phyloP scores from a whole-genome alignment of 2,329 filamentous ascomycete genomes.

The Clonostachys solani region DNA sequence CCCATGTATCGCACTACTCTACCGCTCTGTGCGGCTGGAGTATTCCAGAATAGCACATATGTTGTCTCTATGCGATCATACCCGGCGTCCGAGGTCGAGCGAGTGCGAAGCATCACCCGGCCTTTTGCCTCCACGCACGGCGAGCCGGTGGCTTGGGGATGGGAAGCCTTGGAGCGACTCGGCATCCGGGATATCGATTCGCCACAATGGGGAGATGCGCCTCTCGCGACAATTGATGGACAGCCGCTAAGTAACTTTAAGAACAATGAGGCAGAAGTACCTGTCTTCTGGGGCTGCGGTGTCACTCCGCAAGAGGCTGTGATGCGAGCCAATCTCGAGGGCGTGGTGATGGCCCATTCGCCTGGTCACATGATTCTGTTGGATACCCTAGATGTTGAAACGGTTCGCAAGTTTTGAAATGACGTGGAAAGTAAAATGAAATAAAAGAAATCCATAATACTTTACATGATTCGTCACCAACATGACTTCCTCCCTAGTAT shows the following conservation, averaged over 20 bases:
- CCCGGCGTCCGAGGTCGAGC: conserved; percentile 38
- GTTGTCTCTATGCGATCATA: conserved; percentile 65
- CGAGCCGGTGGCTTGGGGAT: conserved; percentile 62
- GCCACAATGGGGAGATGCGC: conserved; percentile 54
- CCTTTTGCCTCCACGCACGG: conserved; percentile 54
- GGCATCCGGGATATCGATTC: conserved; percentile 48
- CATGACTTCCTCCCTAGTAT: no score
- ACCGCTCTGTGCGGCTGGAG: conserved; percentile 51
- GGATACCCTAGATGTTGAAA: conserved; percentile 41
- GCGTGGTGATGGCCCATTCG: conserved; percentile 55
- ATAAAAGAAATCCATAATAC: no score
- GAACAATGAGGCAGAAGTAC: conserved; percentile 36
- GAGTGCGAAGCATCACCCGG: conserved; percentile 50
- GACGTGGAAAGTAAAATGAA: no score
- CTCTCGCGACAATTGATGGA: conserved; percentile 29
- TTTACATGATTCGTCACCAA: no score
- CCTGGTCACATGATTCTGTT: conserved; percentile 60
- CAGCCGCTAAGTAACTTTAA: conserved; percentile 20
- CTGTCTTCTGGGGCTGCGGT: conserved; percentile 61
- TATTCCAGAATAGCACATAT: conserved; percentile 48
- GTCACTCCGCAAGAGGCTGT: conserved; percentile 64
- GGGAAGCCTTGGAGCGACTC: conserved; percentile 45
- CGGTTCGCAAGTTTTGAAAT: not conserved
- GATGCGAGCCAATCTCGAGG: conserved; percentile 47
- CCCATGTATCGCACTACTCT: conserved; percentile 58